Percentiles rank a stretch among this genome's conserved stretches.
phyloP scores from a whole-genome alignment of 164 flowering plant species.

The Chloranthus sessilifolius region DNA sequence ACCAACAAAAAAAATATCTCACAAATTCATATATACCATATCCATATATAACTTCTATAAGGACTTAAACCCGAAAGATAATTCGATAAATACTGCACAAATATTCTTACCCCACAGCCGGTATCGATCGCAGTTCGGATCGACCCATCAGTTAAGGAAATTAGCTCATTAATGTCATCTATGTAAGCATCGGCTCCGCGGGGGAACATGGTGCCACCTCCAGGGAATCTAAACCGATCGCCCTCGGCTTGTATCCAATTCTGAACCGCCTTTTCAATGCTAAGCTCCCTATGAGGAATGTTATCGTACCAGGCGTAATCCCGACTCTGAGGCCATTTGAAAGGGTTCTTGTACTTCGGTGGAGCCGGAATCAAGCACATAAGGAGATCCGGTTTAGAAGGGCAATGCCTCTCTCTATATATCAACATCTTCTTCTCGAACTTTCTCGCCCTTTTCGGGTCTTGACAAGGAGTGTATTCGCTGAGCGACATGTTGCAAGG shows the following conservation, averaged over 20 bases:
- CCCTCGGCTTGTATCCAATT: constrained; percentile 94
- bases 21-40: background rate
- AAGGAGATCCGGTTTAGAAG: constrained; percentile 55
- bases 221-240: constrained; percentile 75
- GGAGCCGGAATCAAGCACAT: constrained; percentile 79
- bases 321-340: constrained; percentile 93
- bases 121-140: constrained; percentile 90
- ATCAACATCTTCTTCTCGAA: constrained; percentile 62
- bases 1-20: background rate
- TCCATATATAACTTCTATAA: too few relatives aligned
- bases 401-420: constrained; percentile 85
- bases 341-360: constrained; percentile 76
- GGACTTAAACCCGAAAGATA: too few relatives aligned
- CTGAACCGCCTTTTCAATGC: constrained; percentile 87
- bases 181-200: constrained; percentile 91
- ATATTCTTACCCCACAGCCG: constrained; percentile 74
- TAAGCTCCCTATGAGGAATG: constrained; percentile 84
- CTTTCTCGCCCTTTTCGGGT: constrained; percentile 50
- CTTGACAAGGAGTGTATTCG: constrained; percentile 85
- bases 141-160: constrained; percentile 59
- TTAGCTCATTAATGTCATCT: constrained; percentile 65
- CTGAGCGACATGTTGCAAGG: constrained; percentile 60
- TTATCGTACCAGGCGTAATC: constrained; percentile 87
- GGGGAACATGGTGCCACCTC: constrained; percentile 94
- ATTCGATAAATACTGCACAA: too few relatives aligned